phyloP scores from a whole-genome alignment of 257 asterid genomes.

The Ballota nigra region DNA sequence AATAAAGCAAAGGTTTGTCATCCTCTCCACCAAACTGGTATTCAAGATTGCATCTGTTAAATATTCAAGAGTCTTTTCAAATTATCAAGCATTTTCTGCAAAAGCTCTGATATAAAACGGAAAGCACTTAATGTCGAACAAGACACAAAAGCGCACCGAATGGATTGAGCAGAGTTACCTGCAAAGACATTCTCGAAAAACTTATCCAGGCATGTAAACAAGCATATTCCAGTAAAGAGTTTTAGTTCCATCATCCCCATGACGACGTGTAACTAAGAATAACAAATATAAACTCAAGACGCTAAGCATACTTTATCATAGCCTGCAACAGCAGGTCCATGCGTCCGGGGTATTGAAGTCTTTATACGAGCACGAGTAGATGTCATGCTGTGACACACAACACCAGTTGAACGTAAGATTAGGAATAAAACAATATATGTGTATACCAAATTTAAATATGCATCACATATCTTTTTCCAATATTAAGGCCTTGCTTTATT shows the following conservation, averaged over 20 bases:
- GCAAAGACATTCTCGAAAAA: slow-evolving; percentile 79
- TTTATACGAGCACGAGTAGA: slow-evolving; percentile 77
- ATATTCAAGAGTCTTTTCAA: too few relatives aligned
- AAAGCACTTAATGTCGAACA: too few relatives aligned
- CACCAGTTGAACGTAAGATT: slow-evolving; percentile 20
- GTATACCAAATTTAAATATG: not conserved
- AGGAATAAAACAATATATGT: not conserved
- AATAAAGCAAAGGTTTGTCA: slow-evolving; percentile 48
- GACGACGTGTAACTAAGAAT: not conserved
- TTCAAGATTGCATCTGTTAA: slow-evolving; percentile 60
- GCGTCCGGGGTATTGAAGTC: slow-evolving; percentile 97
- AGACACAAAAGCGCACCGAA: too few relatives aligned
- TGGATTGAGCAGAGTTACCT: slow-evolving; percentile 60
- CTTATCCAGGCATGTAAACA: slow-evolving; percentile 79
- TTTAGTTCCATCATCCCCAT: not conserved
- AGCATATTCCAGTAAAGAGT: slow-evolving; percentile 7
- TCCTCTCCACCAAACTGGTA: slow-evolving; percentile 49
- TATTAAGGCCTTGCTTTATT: not conserved
- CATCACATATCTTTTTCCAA: not conserved
- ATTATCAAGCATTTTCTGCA: too few relatives aligned
- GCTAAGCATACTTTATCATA: slow-evolving; percentile 74
- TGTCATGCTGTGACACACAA: slow-evolving; percentile 64
- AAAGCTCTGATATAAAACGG: too few relatives aligned
- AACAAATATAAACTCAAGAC: not conserved
- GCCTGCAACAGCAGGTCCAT: slow-evolving; percentile 92